Evolutionary conservation across 2,329 filamentous ascomycete genomes (phyloP).

Genomic region (Talaromyces sp.): DNA sequence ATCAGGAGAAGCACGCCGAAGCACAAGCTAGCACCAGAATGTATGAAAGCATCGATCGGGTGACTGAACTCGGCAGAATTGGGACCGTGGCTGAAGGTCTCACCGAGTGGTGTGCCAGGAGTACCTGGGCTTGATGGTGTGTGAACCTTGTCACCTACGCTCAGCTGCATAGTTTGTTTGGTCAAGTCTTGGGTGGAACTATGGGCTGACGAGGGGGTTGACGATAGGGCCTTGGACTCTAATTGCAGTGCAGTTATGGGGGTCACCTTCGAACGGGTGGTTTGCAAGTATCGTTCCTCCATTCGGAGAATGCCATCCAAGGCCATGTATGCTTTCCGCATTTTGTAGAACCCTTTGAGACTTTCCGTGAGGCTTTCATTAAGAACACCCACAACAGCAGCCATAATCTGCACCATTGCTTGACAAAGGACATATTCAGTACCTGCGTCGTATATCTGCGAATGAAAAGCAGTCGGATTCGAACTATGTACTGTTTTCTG

Average conservation of each 20-base stretch:
- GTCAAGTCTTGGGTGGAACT: slow-evolving; percentile 13
- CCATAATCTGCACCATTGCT: slow-evolving; percentile 83
- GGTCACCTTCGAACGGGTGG: slow-evolving; percentile 6
- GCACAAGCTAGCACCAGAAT: slow-evolving; percentile 83
- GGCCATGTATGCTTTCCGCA: slow-evolving; percentile 81
- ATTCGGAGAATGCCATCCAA: slow-evolving; percentile 73
- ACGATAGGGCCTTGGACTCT: slow-evolving; percentile 8
- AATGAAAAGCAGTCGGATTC: slow-evolving; percentile 48
- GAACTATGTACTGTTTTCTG: slow-evolving; percentile 65
- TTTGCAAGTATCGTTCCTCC: slow-evolving; percentile 57
- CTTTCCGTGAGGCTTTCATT: slow-evolving; percentile 91
- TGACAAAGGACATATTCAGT: slow-evolving; percentile 82
- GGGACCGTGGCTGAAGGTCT: slow-evolving; percentile 43
- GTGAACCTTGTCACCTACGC: slow-evolving; percentile 14
- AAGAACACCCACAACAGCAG: slow-evolving; percentile 78
- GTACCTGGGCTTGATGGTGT: slow-evolving; percentile 10
- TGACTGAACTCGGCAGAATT: slow-evolving; percentile 65
- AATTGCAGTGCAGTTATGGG: slow-evolving; percentile 14
- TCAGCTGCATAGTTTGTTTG: slow-evolving; percentile 19
- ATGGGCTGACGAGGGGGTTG: slow-evolving; percentile 13
- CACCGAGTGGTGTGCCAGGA: slow-evolving; percentile 17
- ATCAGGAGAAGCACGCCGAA: slow-evolving; percentile 81
- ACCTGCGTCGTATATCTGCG: slow-evolving; percentile 70
- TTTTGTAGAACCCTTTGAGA: slow-evolving; percentile 85
- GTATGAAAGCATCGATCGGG: slow-evolving; percentile 79